Conservation (phyloP, 1,284 basidiomycete species). For the Moniliophthora roreri region DNA sequence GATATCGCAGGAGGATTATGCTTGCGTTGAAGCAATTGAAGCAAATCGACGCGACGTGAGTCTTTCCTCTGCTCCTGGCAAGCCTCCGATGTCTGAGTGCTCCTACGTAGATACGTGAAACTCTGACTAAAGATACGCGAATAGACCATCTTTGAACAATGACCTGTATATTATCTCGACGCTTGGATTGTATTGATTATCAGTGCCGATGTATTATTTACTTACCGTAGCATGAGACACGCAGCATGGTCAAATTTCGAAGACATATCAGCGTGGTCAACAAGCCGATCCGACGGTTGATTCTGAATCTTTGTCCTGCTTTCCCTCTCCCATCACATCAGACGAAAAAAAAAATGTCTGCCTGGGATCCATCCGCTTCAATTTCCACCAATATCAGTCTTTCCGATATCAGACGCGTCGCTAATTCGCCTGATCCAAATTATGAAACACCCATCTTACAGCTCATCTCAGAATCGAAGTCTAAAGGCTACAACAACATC, state of each 20-base stretch:
- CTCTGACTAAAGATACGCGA: background rate
- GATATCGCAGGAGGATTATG: constrained; percentile 90
- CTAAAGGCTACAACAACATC: constrained; percentile 64
- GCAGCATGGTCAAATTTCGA: too few relatives aligned
- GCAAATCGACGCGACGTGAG: constrained; percentile 95
- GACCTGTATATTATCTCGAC: background rate
- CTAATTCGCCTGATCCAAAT: constrained; percentile 13
- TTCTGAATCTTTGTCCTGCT: background rate
- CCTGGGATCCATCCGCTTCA: constrained; percentile 34
- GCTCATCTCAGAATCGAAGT: constrained; percentile 47
- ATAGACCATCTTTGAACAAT: background rate
- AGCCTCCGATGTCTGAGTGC: background rate
- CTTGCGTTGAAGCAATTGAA: constrained; percentile 85
- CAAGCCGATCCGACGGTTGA: too few relatives aligned
- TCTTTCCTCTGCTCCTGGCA: constrained; percentile 25
- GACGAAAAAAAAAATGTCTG: constrained; percentile 20
- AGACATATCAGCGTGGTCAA: too few relatives aligned
- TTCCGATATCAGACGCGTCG: constrained; percentile 32
- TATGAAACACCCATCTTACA: constrained; percentile 49
- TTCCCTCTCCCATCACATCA: background rate
- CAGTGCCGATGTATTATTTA: background rate
- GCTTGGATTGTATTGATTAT: background rate
- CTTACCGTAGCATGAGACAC: background rate
- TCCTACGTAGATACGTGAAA: background rate
- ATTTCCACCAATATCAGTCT: constrained; percentile 31